Conservation (phyloP, 495 filamentous ascomycete species). For the Aspergillus coremiiformis region DNA sequence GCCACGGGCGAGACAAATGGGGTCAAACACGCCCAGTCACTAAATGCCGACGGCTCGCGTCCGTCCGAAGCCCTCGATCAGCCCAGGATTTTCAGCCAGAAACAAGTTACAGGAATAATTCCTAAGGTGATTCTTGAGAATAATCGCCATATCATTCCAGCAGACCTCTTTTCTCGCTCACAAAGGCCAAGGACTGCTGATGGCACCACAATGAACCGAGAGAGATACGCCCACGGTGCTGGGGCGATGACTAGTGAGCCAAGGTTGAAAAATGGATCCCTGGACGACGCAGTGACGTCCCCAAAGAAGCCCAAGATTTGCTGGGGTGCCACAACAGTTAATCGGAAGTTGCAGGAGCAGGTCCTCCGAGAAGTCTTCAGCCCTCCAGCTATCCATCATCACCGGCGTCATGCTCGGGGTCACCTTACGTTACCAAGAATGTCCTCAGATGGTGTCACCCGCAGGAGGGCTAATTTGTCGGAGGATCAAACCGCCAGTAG, state of each 20-base stretch:
- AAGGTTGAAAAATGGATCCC: not conserved
- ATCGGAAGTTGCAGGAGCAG: constrained; percentile 78
- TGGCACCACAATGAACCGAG: constrained; percentile 12
- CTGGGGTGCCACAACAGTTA: constrained; percentile 95
- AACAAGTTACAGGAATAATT: constrained; percentile 53
- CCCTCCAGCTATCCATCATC: constrained; percentile 67
- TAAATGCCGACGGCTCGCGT: constrained; percentile 11
- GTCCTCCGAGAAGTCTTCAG: constrained; percentile 92
- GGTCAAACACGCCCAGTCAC: constrained; percentile 15
- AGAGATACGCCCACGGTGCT: constrained; percentile 15
- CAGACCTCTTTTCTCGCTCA: constrained; percentile 55
- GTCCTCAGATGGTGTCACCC: constrained; percentile 27
- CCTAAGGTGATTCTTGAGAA: constrained; percentile 94
- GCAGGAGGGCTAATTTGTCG: constrained; percentile 25
- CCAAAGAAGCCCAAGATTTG: constrained; percentile 46
- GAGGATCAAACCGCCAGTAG: constrained; percentile 26
- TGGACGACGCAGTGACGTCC: constrained; percentile 3
- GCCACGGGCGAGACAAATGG: constrained; percentile 9
- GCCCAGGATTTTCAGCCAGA: constrained; percentile 74
- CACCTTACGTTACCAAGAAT: constrained; percentile 48
- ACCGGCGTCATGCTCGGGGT: constrained; percentile 53
- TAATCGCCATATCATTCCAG: constrained; percentile 91
- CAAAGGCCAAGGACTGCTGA: constrained; percentile 28
- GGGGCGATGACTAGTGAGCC: constrained; percentile 7
- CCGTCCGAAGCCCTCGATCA: constrained; percentile 29